A percentile compares a stretch with the other conserved stretches of the same genome.
These are phyloP conservation scores for Parathielavia appendiculata DNA, from an alignment of 495 filamentous ascomycete genomes.

Conservation along the genomic window DNA sequence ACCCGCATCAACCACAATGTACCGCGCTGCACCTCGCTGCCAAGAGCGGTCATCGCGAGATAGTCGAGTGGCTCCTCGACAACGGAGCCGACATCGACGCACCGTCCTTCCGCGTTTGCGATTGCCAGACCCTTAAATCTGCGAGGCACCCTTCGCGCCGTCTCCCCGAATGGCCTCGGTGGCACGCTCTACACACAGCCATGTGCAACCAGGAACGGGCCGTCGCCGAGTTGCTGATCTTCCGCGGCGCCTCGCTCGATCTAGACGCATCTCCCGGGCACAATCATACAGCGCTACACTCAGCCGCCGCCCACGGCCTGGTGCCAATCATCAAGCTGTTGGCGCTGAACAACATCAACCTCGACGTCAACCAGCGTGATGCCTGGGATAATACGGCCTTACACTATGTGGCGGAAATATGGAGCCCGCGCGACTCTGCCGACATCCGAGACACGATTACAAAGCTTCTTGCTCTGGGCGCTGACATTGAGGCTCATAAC, in stretches of 20 bases:
- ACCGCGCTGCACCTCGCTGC: slow-evolving; percentile 34
- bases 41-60: slow-evolving; percentile 28
- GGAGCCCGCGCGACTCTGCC: slow-evolving; percentile 18
- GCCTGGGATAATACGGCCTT: slow-evolving; percentile 26
- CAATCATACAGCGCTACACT: slow-evolving; percentile 28
- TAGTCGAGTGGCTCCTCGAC: slow-evolving; percentile 31
- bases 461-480: slow-evolving; percentile 29
- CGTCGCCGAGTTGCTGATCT: slow-evolving; percentile 32
- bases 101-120: slow-evolving; percentile 28
- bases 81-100: slow-evolving; percentile 32
- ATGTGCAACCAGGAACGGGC: slow-evolving; percentile 32
- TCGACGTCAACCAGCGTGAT: slow-evolving; percentile 27
- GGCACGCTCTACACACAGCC: slow-evolving; percentile 35
- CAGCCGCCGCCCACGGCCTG: slow-evolving; percentile 25
- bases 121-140: slow-evolving; percentile 23
- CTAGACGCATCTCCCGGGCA: slow-evolving; percentile 21
- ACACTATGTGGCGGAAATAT: slow-evolving; percentile 25
- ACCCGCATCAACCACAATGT: slow-evolving; percentile 19
- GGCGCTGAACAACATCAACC: slow-evolving; percentile 19
- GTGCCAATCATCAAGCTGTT: slow-evolving; percentile 29
- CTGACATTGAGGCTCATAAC: slow-evolving; percentile 26
- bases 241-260: slow-evolving; percentile 30
- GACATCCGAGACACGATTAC: slow-evolving; percentile 25
- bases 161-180: slow-evolving; percentile 21
- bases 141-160: slow-evolving; percentile 15